Evolutionary conservation across 2,329 filamentous ascomycete genomes (phyloP).

Genomic region (Alternaria triticimaculans): DNA sequence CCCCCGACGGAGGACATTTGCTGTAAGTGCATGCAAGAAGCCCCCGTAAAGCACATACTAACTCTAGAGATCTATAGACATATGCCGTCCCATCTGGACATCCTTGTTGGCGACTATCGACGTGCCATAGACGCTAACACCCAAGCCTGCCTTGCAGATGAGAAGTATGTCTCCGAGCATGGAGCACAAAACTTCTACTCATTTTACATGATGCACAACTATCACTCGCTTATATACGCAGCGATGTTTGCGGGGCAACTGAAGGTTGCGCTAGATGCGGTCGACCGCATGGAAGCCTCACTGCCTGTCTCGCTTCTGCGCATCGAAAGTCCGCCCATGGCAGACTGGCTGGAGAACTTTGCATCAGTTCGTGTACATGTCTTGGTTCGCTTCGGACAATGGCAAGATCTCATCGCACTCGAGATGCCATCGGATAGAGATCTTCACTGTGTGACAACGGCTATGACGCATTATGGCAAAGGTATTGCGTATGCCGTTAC

Average conservation of each 20-base stretch:
- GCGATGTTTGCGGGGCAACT: conserved; percentile 78
- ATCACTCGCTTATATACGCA: conserved; percentile 77
- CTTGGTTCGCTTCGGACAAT: conserved; percentile 74
- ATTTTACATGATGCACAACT: conserved; percentile 76
- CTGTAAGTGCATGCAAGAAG: conserved; percentile 36
- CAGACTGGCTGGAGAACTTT: conserved; percentile 77
- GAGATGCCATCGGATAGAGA: conserved; percentile 62
- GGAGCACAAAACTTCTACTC: conserved; percentile 77
- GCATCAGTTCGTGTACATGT: conserved; percentile 72
- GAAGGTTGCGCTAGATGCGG: conserved; percentile 66
- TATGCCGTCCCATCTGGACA: conserved; percentile 80
- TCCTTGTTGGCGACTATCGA: conserved; percentile 74
- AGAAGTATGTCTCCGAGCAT: conserved; percentile 65
- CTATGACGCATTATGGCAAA: conserved; percentile 72
- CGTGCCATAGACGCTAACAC: conserved; percentile 71
- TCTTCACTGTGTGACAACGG: conserved; percentile 73
- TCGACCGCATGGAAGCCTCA: conserved; percentile 64
- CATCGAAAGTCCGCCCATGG: conserved; percentile 73
- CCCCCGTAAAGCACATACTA: not conserved
- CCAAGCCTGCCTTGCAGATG: conserved; percentile 71
- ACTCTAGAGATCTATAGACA: conserved; percentile 49
- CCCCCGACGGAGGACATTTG: conserved; percentile 74
- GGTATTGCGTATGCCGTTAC: conserved; percentile 70
- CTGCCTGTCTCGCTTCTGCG: conserved; percentile 69
- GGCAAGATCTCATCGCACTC: conserved; percentile 69